These are phyloP conservation scores for Aspergillus texensis DNA, from an alignment of 2,329 filamentous ascomycete species.

Conservation along the genomic window DNA sequence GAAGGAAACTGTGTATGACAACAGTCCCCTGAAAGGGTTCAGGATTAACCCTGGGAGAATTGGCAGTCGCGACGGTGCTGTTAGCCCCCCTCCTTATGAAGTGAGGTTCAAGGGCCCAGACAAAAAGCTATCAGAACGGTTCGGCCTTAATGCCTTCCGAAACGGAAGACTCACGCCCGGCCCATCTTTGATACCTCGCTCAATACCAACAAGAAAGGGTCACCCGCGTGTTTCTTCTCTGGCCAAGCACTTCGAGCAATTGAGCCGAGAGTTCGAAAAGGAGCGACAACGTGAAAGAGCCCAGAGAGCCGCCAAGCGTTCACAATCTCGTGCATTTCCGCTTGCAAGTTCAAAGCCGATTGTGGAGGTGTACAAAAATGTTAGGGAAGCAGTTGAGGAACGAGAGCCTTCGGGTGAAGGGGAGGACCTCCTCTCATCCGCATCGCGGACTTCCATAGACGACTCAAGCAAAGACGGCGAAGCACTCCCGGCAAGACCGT, in stretches of 20 bases:
- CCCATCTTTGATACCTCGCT: constrained; percentile 82
- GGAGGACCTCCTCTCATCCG: constrained; percentile 48
- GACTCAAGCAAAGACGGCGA: constrained; percentile 37
- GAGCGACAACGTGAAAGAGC: constrained; percentile 85
- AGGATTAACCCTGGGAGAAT: constrained; percentile 27
- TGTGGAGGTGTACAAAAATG: constrained; percentile 92
- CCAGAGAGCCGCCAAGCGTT: constrained; percentile 74
- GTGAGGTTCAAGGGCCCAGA: constrained; percentile 54
- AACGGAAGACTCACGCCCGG: constrained; percentile 49
- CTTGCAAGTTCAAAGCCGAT: constrained; percentile 92
- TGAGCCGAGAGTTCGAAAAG: constrained; percentile 95
- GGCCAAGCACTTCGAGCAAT: constrained; percentile 92
- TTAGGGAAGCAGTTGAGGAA: constrained; percentile 89
- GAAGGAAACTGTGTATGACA: constrained; percentile 30
- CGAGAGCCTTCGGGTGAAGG: constrained; percentile 66
- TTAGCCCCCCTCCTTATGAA: constrained; percentile 28
- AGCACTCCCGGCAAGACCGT: constrained; percentile 25
- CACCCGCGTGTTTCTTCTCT: constrained; percentile 85
- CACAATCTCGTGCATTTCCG: constrained; percentile 79
- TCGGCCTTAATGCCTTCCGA: constrained; percentile 69
- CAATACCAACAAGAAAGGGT: constrained; percentile 70
- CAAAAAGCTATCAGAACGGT: constrained; percentile 75
- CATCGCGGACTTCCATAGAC: constrained; percentile 29
- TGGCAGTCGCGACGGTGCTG: constrained; percentile 23
- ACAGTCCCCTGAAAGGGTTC: constrained; percentile 22